Conservation (phyloP, 2,329 filamentous ascomycete species). For the Alternaria sp. region DNA sequence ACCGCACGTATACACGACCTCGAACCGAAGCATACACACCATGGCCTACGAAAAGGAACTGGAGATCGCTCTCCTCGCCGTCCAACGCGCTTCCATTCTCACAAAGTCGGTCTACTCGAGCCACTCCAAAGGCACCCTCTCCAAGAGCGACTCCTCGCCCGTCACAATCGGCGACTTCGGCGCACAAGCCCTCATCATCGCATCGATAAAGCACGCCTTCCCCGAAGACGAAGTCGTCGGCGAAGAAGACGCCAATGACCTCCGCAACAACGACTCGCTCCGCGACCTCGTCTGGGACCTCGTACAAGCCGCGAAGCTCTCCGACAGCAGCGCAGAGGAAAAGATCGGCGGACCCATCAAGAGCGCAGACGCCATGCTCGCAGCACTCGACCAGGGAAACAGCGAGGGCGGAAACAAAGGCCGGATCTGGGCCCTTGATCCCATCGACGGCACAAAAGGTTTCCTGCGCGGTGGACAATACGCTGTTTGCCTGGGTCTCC, state of each 20-base stretch:
- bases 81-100: conserved; percentile 79
- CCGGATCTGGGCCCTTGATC: conserved; percentile 94
- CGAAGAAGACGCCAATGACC: conserved; percentile 86
- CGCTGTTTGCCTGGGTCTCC: conserved; percentile 88
- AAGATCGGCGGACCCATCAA: conserved; percentile 73
- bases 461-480: conserved; percentile 97
- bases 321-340: conserved; percentile 68
- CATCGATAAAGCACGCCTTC: conserved; percentile 87
- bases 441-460: conserved; percentile 97
- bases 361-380: conserved; percentile 68
- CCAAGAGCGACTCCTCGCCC: conserved; percentile 93
- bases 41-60: conserved; percentile 76
- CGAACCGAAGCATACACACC: conserved; percentile 31
- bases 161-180: conserved; percentile 98
- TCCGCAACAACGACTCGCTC: conserved; percentile 74
- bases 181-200: conserved; percentile 94
- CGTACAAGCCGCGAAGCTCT: conserved; percentile 74
- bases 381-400: conserved; percentile 65
- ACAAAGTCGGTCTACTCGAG: conserved; percentile 82
- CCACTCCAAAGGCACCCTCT: conserved; percentile 91
- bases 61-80: conserved; percentile 82
- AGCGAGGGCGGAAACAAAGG: conserved; percentile 75
- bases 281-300: conserved; percentile 83
- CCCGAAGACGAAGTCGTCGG: conserved; percentile 89
- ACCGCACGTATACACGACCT: conserved; percentile 9